These are phyloP conservation scores for Chaetomiaceae sp. DNA, from an alignment of 2,329 filamentous ascomycete species.

Conservation along the genomic window DNA sequence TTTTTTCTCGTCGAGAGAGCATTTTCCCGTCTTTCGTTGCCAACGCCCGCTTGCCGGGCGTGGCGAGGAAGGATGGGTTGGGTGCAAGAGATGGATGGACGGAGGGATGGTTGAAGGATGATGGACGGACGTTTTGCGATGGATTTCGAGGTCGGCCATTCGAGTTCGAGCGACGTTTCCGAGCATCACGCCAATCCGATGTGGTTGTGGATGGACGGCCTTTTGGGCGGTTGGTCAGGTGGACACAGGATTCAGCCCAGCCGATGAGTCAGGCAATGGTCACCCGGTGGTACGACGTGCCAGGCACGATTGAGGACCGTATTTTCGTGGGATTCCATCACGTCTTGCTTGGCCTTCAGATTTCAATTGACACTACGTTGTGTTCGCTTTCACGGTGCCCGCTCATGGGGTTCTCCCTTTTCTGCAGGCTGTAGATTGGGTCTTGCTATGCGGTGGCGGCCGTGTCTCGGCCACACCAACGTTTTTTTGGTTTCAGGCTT, in stretches of 20 bases:
- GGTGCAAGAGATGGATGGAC: neutral
- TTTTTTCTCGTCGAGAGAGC: conserved; percentile 35
- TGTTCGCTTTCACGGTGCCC: no score
- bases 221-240: neutral
- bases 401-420: no score
- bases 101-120: neutral
- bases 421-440: no score
- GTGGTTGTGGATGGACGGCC: neutral
- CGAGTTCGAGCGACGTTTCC: neutral
- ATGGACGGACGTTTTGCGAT: neutral
- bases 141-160: neutral
- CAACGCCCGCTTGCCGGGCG: conserved; percentile 40
- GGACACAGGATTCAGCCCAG: neutral
- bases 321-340: no score
- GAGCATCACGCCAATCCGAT: neutral
- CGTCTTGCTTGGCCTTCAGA: no score
- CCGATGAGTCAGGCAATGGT: conserved; percentile 9
- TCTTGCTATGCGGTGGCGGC: no score
- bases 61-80: conserved; percentile 45
- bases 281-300: conserved; percentile 12
- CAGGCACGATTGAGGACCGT: neutral
- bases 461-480: no score
- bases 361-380: no score
- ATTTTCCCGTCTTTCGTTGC: conserved; percentile 48
- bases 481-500: no score